Evolutionary conservation across 2,329 filamentous ascomycete species (phyloP).

Genomic region (Venturia pyrina): DNA sequence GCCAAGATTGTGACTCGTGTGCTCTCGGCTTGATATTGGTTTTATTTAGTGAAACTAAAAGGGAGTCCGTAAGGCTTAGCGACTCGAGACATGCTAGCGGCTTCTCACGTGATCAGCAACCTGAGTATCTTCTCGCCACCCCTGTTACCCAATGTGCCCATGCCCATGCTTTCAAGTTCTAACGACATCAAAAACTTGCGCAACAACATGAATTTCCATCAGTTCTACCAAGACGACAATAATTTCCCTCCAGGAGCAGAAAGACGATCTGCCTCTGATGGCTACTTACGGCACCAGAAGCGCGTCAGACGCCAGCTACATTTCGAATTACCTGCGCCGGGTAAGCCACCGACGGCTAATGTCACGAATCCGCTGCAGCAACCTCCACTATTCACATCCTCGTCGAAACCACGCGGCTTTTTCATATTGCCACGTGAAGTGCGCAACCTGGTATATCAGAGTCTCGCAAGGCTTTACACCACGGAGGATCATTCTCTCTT

Average conservation of each 20-base stretch:
- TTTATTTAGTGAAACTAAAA: too few relatives aligned
- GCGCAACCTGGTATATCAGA: background rate
- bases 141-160: too few relatives aligned
- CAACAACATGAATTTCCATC: background rate
- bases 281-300: background rate
- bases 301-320: background rate
- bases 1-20: too few relatives aligned
- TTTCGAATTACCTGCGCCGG: background rate
- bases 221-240: background rate
- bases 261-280: constrained; percentile 1
- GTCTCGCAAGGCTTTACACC: background rate
- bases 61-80: too few relatives aligned
- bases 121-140: too few relatives aligned
- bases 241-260: background rate
- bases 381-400: background rate
- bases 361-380: background rate
- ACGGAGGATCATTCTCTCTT: background rate
- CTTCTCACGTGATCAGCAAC: too few relatives aligned
- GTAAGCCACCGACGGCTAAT: background rate
- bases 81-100: too few relatives aligned
- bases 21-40: too few relatives aligned
- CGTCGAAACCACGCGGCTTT: background rate
- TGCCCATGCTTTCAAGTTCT: too few relatives aligned
- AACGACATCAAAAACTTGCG: background rate
- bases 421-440: background rate